phyloP scores from a whole-genome alignment of 495 filamentous ascomycete genomes.

The Amphirosellinia nigrospora region DNA sequence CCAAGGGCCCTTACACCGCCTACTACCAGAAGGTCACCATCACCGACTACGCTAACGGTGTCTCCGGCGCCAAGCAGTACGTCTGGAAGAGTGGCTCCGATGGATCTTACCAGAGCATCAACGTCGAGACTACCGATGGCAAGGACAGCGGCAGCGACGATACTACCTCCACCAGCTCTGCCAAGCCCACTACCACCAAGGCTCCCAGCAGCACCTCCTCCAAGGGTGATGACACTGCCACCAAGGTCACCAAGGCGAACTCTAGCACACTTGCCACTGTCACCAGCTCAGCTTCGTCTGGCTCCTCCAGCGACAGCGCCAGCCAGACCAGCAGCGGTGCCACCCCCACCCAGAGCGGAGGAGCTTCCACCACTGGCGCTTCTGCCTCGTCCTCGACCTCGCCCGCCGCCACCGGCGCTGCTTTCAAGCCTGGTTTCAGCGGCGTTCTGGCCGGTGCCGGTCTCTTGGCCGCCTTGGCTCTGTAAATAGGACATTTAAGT shows the following conservation, averaged over 20 bases:
- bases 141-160: constrained; percentile 56
- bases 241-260: constrained; percentile 24
- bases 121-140: constrained; percentile 70
- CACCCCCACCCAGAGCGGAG: constrained; percentile 9
- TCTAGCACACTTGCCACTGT: constrained; percentile 27
- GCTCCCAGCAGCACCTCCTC: constrained; percentile 32
- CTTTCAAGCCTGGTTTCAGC: constrained; percentile 38
- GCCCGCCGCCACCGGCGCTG: constrained; percentile 20
- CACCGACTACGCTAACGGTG: constrained; percentile 87
- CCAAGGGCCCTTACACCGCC: constrained; percentile 79
- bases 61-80: constrained; percentile 72
- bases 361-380: constrained; percentile 24
- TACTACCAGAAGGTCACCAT: constrained; percentile 80
- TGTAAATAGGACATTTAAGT: constrained; percentile 32
- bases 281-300: constrained; percentile 29
- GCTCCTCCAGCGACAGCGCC: constrained; percentile 24
- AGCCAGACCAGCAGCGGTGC: background rate
- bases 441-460: constrained; percentile 34
- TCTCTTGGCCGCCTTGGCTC: constrained; percentile 33
- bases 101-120: constrained; percentile 81
- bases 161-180: constrained; percentile 37
- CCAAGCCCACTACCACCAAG: constrained; percentile 34
- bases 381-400: background rate
- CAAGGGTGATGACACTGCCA: constrained; percentile 30
- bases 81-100: constrained; percentile 68